Base-by-base conservation (phyloP, 2,329 filamentous ascomycete species). In the Monosporascus sp. region DNA sequence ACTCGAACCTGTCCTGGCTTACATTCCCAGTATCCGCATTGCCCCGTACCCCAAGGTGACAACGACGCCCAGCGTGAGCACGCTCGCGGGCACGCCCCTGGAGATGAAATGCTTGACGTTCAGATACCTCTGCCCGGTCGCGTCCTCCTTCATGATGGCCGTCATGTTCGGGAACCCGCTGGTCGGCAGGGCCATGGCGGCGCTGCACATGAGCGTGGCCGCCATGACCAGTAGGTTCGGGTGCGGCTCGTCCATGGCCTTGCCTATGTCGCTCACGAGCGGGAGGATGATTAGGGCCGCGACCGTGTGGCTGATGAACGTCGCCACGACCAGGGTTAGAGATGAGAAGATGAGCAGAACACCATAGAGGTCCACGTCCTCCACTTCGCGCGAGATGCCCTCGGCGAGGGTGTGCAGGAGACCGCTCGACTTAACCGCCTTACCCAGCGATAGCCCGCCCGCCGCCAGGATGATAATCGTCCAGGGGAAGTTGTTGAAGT, bases 401-500 rank as follows among this genome's bases (percentile, higher is more conserved):
- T 79, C 76, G 2, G 94, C 94, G 49, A 99, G 88, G 0, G 91
- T 95, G 68, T 96, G 89, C 35, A 99, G 78, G 11, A 99, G 79
- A 1, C 94, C 94, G 0, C 93, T 97, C 0, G 90, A 94, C 58
- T 91, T 93, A 54, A 99, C 94, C 0, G 93, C 89, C 70, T 96
- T 97, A 53, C 94, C 94, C 0, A 99, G 84, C 1, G 91, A 91
- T 37, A 99, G 76, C 7, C 94, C 94, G 47, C 94, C 94, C 0
- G 94, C 93, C 0, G 94, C 94, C 20, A 99, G 86, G 65, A 99
- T 97, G 72, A 99, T 97, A 72, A 99, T 99, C 20, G 95, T 99
- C 94, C 94, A 99, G 40, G 97, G 87, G 72, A 99, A 99, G 72
- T 99, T 99, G 78, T 99, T 99, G 70, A 99, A 99, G 73, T 99